phyloP scores from a whole-genome alignment of 2,329 filamentous ascomycete species.

The Diaporthe sp. region DNA sequence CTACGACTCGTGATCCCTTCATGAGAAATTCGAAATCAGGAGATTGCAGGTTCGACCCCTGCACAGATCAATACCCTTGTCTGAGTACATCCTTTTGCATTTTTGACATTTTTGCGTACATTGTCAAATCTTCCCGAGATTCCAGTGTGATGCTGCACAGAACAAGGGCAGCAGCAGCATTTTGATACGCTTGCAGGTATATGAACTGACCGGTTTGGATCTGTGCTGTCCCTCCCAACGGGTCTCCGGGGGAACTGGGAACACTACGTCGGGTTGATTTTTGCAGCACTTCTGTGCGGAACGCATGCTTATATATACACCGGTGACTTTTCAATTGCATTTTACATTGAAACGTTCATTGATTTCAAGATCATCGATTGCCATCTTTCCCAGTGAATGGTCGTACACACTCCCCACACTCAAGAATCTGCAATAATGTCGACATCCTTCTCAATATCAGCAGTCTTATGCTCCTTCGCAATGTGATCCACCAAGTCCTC shows the following conservation, averaged over 20 bases:
- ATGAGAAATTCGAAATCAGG: slow-evolving; percentile 32
- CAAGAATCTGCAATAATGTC: slow-evolving; percentile 19
- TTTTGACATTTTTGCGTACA: neutral
- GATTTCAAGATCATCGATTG: too few relatives aligned
- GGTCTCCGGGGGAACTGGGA: neutral
- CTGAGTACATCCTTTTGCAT: accelerated
- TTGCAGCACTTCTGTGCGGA: neutral
- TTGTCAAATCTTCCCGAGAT: neutral
- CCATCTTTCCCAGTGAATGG: neutral
- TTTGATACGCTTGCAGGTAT: neutral
- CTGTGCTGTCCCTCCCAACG: neutral
- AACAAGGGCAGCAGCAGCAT: neutral
- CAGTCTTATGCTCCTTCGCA: slow-evolving; percentile 25
- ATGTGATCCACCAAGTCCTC: slow-evolving; percentile 31
- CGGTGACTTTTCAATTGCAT: neutral
- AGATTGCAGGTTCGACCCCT: slow-evolving; percentile 42
- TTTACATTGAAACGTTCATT: neutral
- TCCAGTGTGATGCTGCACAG: neutral
- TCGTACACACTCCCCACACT: neutral
- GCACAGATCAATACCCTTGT: slow-evolving; percentile 25
- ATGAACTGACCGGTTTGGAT: neutral
- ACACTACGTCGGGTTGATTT: neutral
- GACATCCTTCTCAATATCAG: slow-evolving; percentile 24
- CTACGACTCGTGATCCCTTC: slow-evolving; percentile 47
- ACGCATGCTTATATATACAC: neutral